Base-by-base conservation (phyloP, 345 rosid genomes). In the Corchorus capsularis region DNA sequence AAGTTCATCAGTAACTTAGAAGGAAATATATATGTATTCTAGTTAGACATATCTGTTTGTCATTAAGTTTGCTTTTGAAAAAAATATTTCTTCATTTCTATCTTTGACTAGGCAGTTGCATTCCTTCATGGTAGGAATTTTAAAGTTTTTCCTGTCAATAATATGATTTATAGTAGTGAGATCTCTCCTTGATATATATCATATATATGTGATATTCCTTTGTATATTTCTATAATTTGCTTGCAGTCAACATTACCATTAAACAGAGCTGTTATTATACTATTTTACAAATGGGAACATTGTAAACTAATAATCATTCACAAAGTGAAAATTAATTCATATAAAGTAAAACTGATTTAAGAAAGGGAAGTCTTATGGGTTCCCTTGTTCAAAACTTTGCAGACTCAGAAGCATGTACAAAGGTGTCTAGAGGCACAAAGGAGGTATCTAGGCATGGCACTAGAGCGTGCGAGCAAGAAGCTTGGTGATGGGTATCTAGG, bases 341-440 rank as follows among this genome's bases (percentile, higher is more conserved):
- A 12, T 57, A 63, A 77, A 27, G 27, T 5, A 5, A 2, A 6
- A 68, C 47, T 54, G 16, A 54, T 53, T 4, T 45, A 16, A 11
- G 47, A 20, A 47, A 19, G 13, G 39, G 37, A 59, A 57, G 39
- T 76, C 72, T 47, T 27, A 47, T 78, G 8, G 27, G 27, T 16
- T n/a, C 35, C 5, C 10, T 17, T n/a, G 35, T 9, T 37, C 13
- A 41, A 12, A 16, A 53, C 41, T 45, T 8, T 22, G 76, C 72
- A 72, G 74, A 63, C 80, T 49, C 8, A 61, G 72, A 67, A 56
- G 41, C 41, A 35, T 27, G 0, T 62, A n/a, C 64, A 4, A 47
- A 35, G 46, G 69, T 69, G 6, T 41, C n/a, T 54, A 66, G 80
- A 70, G 5, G 80, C 80, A 69, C 69, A 52, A 11, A 50, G 57